phyloP scores from a whole-genome alignment of 2,329 filamentous ascomycete genomes.

The Alternaria solani region DNA sequence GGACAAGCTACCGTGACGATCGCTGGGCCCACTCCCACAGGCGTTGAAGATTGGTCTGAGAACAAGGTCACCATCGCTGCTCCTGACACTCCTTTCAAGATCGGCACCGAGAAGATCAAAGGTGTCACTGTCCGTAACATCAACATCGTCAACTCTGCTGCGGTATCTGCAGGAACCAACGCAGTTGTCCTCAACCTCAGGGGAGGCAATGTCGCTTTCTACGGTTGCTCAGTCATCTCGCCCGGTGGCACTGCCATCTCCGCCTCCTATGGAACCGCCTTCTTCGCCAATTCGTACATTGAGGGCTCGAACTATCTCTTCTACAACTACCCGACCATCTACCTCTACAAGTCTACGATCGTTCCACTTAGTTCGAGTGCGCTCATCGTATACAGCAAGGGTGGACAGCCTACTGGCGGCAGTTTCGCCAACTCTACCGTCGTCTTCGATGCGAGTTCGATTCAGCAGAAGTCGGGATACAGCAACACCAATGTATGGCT shows the following conservation, averaged over 20 bases:
- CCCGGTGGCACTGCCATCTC: slow-evolving; percentile 45
- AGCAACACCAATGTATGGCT: slow-evolving; percentile 55
- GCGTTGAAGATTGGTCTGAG: slow-evolving; percentile 43
- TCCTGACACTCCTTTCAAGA: slow-evolving; percentile 37
- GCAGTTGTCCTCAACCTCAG: slow-evolving; percentile 42
- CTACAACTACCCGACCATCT: slow-evolving; percentile 52
- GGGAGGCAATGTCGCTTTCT: slow-evolving; percentile 55
- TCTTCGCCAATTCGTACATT: slow-evolving; percentile 58
- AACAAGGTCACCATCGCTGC: slow-evolving; percentile 52
- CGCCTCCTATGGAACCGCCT: slow-evolving; percentile 42
- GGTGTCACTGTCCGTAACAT: slow-evolving; percentile 52
- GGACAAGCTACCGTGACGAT: slow-evolving; percentile 56
- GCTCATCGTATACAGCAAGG: slow-evolving; percentile 53
- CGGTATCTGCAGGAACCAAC: slow-evolving; percentile 24
- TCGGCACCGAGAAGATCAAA: slow-evolving; percentile 39
- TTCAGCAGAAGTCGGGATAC: slow-evolving; percentile 43
- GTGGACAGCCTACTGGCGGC: slow-evolving; percentile 24
- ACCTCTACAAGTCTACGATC: slow-evolving; percentile 56
- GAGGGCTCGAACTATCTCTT: slow-evolving; percentile 56
- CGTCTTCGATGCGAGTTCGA: slow-evolving; percentile 53
- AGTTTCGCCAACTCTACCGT: slow-evolving; percentile 50
- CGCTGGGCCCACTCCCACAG: slow-evolving; percentile 42
- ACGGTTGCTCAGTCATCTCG: slow-evolving; percentile 56
- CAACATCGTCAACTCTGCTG: slow-evolving; percentile 49
- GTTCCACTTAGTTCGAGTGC: slow-evolving; percentile 49